Evolutionary conservation across 1,284 basidiomycete genomes (phyloP).

Genomic region (Melampsora larici-populina): DNA sequence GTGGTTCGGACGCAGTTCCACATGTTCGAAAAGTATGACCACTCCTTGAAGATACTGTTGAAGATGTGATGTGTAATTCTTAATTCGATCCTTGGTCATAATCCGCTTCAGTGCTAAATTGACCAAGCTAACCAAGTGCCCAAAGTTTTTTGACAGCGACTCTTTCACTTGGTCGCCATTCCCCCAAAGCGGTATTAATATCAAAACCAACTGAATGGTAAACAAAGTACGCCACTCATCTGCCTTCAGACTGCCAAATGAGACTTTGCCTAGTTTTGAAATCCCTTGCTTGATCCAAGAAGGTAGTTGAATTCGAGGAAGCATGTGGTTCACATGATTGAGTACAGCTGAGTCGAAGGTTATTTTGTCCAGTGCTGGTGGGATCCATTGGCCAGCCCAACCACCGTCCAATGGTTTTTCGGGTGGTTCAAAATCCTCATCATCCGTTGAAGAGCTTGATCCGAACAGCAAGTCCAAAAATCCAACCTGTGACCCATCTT

Average conservation of each 20-base stretch:
- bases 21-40: conserved; percentile 1
- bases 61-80: neutral
- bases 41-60: neutral
- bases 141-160: conserved; percentile 23
- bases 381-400: conserved; percentile 19
- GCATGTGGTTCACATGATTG: neutral
- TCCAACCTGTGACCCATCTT: no score
- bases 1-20: neutral
- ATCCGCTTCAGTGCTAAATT: neutral
- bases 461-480: no score
- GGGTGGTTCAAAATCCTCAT: neutral
- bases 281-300: conserved; percentile 24
- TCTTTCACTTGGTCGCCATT: neutral
- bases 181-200: conserved; percentile 6
- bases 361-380: neutral
- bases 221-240: conserved; percentile 31
- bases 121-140: neutral
- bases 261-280: conserved; percentile 30
- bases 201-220: conserved; percentile 5
- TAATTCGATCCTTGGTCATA: neutral
- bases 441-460: no score
- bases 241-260: conserved; percentile 21
- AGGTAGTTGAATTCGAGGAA: neutral
- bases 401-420: neutral
- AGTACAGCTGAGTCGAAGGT: conserved; percentile 7